Evolutionary conservation across 768 basidiomycete species (phyloP).

Genomic region (Hygrocybe punicea): DNA sequence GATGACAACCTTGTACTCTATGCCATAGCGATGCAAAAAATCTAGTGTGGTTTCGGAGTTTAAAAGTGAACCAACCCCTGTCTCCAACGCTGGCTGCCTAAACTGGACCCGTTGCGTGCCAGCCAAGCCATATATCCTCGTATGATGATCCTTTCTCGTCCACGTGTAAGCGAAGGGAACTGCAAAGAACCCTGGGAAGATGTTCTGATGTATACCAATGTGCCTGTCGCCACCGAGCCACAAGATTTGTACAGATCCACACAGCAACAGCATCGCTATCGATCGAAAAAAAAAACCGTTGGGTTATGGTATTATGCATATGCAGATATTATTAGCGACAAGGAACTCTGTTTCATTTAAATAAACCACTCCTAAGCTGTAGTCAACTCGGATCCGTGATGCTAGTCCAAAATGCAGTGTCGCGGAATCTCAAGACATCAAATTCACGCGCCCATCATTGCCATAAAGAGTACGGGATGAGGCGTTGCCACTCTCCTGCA

Average conservation of each 20-base stretch:
- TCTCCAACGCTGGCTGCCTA: background rate
- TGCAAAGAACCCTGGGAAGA: background rate
- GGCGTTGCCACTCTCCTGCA: constrained; percentile 30
- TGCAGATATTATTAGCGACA: too few relatives aligned
- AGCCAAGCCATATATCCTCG: background rate
- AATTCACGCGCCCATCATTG: constrained; percentile 47
- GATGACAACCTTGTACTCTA: background rate
- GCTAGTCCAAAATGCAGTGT: background rate
- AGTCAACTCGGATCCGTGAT: too few relatives aligned
- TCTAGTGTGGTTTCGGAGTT: too few relatives aligned
- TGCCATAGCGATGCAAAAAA: background rate
- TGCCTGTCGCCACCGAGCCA: constrained; percentile 1
- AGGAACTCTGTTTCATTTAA: too few relatives aligned
- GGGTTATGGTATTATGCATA: too few relatives aligned
- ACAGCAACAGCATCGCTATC: background rate
- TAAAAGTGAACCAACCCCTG: background rate
- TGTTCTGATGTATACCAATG: constrained; percentile 6
- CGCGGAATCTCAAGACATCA: constrained; percentile 40
- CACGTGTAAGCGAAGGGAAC: background rate
- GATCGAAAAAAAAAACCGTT: too few relatives aligned
- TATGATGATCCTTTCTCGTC: background rate
- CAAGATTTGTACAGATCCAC: background rate
- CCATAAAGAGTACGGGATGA: constrained; percentile 31
- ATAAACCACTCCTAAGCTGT: too few relatives aligned
- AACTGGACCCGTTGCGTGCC: background rate